Conservation (phyloP, 345 rosid genomes). For the Streptanthus diversifolius region DNA sequence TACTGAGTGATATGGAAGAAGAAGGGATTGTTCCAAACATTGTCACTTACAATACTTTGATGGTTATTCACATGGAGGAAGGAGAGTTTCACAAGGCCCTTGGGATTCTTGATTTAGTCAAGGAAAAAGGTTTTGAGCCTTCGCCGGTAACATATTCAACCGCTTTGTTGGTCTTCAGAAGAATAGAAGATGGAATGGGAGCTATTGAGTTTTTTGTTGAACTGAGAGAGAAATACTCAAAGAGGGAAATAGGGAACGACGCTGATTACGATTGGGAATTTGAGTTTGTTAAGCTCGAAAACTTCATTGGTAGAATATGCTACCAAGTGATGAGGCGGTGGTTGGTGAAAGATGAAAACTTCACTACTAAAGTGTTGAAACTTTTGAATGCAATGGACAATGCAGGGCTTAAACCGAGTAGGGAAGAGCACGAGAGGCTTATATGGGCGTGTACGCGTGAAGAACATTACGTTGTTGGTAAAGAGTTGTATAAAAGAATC, state of each 20-base stretch:
- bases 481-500: slow-evolving; percentile 65
- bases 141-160: slow-evolving; percentile 69
- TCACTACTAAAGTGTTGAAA: slow-evolving; percentile 52
- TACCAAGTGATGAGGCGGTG: slow-evolving; percentile 83
- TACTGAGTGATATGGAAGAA: slow-evolving; percentile 58
- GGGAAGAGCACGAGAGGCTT: slow-evolving; percentile 73
- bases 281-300: slow-evolving; percentile 62
- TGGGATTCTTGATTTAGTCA: slow-evolving; percentile 56
- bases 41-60: slow-evolving; percentile 75
- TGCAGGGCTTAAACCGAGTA: slow-evolving; percentile 47
- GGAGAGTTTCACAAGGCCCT: slow-evolving; percentile 58
- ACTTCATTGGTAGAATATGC: slow-evolving; percentile 63
- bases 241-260: slow-evolving; percentile 51
- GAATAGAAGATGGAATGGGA: slow-evolving; percentile 77
- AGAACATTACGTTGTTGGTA: slow-evolving; percentile 63
- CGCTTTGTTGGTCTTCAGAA: slow-evolving; percentile 70
- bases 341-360: slow-evolving; percentile 59
- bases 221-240: slow-evolving; percentile 51
- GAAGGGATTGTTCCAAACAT: slow-evolving; percentile 64
- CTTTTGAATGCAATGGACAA: slow-evolving; percentile 68
- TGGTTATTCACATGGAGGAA: slow-evolving; percentile 63
- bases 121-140: slow-evolving; percentile 56
- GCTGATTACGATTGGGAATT: slow-evolving; percentile 50
- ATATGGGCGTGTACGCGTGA: slow-evolving; percentile 90
- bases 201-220: slow-evolving; percentile 69